Base-by-base conservation (phyloP, 768 basidiomycete species). In the Podaxis mareebaensis region DNA sequence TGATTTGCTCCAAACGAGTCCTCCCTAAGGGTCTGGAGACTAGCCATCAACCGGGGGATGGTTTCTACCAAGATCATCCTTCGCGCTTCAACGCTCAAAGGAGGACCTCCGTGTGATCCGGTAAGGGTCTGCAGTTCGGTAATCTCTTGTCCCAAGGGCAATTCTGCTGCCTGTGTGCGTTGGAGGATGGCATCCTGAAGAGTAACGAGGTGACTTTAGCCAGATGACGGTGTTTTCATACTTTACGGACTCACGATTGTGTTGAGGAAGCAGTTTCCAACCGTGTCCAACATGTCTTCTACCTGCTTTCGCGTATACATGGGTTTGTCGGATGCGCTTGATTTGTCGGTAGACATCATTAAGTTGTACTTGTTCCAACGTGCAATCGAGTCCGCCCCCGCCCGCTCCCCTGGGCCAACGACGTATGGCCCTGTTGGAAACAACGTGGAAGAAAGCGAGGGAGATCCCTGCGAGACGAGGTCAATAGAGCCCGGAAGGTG, bases 261-360 rank as follows among this genome's bases (percentile, higher is more conserved):
- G 39, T 70, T 69, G 52, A 71, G 68, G 44, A 74, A 67, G 59
- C 73, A 72, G 59, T 69, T 70, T 54, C 69, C 72, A 44, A 74
- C 71, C 26, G 72, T 69, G 53, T 71, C 67, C 56, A 75, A 65
- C 69, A 75, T 74, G 48, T 73, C 69, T 54, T 73, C 71, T 28
- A 75, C 73, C 58, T 75, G 73, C 39, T 69, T 72, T 44, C 70
- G 71, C 22, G 74, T 74, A 64, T 71, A 75, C n/a, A 73, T 62
- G 28, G 74, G 71, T 46, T 65, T 65, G 44, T 73, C 72, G 46
- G 62, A 49, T 8, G 64, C 42, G n/a, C 10, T 39, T 17, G 33
- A 13, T 52, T 52, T 44, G 42, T 55, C 61, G 20, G 13, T n/a
- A 15, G 58, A 24, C 20, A 24, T 33, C 53, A 51, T 57, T 44